Base-by-base conservation (phyloP, 2,329 filamentous ascomycete species). In the Aspergillus brunneoviolaceus region DNA sequence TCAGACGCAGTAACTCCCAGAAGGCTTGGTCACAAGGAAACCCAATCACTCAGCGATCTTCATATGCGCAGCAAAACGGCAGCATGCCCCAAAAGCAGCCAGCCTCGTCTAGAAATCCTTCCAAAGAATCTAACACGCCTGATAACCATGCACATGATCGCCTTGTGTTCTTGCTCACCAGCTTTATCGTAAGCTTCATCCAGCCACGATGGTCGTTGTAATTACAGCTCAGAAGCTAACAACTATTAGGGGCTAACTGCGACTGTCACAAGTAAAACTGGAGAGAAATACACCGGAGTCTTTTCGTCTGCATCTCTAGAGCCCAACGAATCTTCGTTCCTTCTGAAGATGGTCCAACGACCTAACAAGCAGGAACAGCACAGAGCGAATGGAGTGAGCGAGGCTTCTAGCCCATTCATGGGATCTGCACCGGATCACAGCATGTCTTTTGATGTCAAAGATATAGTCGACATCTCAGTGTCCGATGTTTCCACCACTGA, bases 331-430 rank as follows among this genome's bases (percentile, higher is more conserved):
- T 77, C 82, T 51, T 80, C 81, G 19, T 84, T 88, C 67, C 76
- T 82, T 29, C 78, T 89, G 67, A 89, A 89, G 74, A 90, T 90
- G 87, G 84, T 85, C 33, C 85, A 84, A 70, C 82, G 81, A 64
- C 72, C 79, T 59, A 72, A 76, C 49, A 73, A 74, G 55, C 63
- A 70, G 21, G 73, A 75, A 25, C 70, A 73, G 35, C 59, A 70
- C 25, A 74, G 73, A 23, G 53, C 72, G 16, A 81, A 81, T 62
- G 79, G 80, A n/a, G 65, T 76, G 31, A 77, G 73, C 60, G 72
- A 80, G 58, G 65, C 63, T 42, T 60, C 73, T 51, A 74, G 67
- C 64, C 72, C 75, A 23, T 81, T 77, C 55, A 63, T 80, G 55
- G 80, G 80, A 35, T 69, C 74, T 47, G 75, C 71, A 42, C 76